Evolutionary conservation across 1,284 basidiomycete genomes (phyloP), one percentile per base, ranked within the genome.

Genomic region (Phlebopus sp.): DNA sequence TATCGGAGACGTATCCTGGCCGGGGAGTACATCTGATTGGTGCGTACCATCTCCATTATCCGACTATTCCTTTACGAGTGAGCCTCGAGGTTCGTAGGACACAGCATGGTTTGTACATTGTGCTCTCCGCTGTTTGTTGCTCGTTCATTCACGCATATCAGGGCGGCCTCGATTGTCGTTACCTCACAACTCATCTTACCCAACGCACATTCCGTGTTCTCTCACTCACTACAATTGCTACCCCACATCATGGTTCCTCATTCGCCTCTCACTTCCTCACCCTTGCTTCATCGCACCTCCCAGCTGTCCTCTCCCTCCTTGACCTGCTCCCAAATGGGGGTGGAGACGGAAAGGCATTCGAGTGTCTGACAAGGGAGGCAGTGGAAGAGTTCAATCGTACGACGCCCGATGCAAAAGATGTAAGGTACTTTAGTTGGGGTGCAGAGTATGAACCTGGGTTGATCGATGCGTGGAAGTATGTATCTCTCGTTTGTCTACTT

Each of bases 81-180:
- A 23, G 27, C 9, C 15, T n/a, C 35, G 43, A 23, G 21, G 42
- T 44, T 52, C 21, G 15, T 55, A 77, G 83, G 87, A n/a, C 93
- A 97, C 63, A 90, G 86, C 59, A 97, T 96, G 93, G 89, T 89
- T 59, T 47, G 73, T 56, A 35, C 35, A 30, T 23, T 31, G 10
- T 29, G 4, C 47, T 43, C 15, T 9, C n/a, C 36, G 18, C 30
- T 19, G 13, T 31, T 37, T 2, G 30, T 43, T 56, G 21, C 6
- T 50, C 15, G 13, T 27, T 52, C 43, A 55, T 41, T 30, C 44
- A 43, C 44, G 47, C 46, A 23, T 50, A 42, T 13, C 58, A 91
- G 90, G 94, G 95, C 18, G 95, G 95, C 7, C 76, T 97, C 13
- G 95, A 97, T 66, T 95, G 90, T 60, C 81, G 95, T 37, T 96